Base-by-base conservation (phyloP, 139 green algal genomes). In the Eudorina sp. region DNA sequence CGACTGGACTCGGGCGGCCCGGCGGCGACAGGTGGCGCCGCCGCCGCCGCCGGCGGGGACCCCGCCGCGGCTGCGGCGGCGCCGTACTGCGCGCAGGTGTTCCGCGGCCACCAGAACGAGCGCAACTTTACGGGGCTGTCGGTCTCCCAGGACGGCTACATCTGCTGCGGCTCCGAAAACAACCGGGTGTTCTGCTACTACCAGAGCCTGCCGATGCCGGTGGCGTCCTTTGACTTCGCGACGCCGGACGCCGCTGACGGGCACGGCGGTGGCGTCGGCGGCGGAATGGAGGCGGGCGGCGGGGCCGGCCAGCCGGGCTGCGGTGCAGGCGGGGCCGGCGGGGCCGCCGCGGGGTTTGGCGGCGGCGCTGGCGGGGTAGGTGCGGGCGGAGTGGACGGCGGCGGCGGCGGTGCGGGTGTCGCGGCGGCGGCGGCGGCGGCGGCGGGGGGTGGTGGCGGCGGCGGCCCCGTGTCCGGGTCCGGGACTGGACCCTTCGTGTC, bases 51-150 rank as follows among this genome's bases (percentile, higher is more conserved):
- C 19, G n/a, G n/a, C n/a, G n/a, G n/a, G n/a, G 31, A 29, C 34
- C 31, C 36, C 18, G 68, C 68, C 2, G 40, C 68, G 29, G 68
- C 31, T 14, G 34, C 70, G 70, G 21, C 45, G 43, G 21, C 38
- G 43, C 62, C 62, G 27, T 9, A n/a, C 9, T 87, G 81, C 64
- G 46, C 7, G 62, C 81, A 68, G 81, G 34, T 73, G 7, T 87
- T 79, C 25, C 68, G 51, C 2, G 97, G 97, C n/a, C 97, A 99
- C 89, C 72, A 78, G 53, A 99, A 99, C 73, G 94, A 98, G 90
- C 96, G 97, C 72, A 98, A 99, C 91, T 99, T 99, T 92, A 96
- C 98, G 31, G 97, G 97, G 8, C 89, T 99, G 31, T 92, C 84
- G 18, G 94, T 95, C 0, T 91, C 96, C 2, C 82, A 64, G 6